Percentiles rank a stretch among this genome's conserved stretches.
Evolutionary conservation across 768 basidiomycete species (phyloP).

Genomic region (Boletus eberwhitei): DNA sequence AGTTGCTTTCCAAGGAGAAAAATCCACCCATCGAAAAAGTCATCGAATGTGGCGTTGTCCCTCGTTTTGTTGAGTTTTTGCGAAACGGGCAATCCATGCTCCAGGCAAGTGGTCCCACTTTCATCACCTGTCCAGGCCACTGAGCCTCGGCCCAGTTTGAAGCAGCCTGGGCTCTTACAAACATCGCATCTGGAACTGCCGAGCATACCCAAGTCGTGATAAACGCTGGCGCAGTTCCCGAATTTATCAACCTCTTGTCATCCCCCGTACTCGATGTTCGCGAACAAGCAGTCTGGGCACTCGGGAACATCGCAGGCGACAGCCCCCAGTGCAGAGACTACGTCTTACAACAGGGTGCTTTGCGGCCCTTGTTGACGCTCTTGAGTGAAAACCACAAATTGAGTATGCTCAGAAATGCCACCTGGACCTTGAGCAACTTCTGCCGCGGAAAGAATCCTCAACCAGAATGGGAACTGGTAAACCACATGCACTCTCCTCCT

Average conservation of each 20-base stretch:
- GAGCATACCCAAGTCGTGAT: slow-evolving; percentile 99
- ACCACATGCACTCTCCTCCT: slow-evolving; percentile 26
- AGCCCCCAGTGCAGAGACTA: slow-evolving; percentile 97
- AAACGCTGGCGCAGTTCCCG: slow-evolving; percentile 88
- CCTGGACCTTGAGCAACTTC: slow-evolving; percentile 99
- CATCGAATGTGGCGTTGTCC: slow-evolving; percentile 95
- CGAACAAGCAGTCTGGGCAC: slow-evolving; percentile 99
- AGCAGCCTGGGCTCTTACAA: slow-evolving; percentile 96
- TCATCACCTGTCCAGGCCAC: slow-evolving; percentile 5
- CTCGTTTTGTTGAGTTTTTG: slow-evolving; percentile 95
- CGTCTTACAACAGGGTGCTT: slow-evolving; percentile 88
- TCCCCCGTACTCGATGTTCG: slow-evolving; percentile 95
- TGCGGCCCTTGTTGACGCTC: slow-evolving; percentile 85
- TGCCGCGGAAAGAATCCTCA: slow-evolving; percentile 98
- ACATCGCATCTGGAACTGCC: slow-evolving; percentile 97
- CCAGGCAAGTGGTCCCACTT: slow-evolving; percentile 48
- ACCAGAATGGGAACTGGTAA: slow-evolving; percentile 94
- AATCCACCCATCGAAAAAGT: slow-evolving; percentile 99
- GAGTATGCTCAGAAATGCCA: slow-evolving; percentile 97
- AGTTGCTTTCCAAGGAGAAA: slow-evolving; percentile 98
- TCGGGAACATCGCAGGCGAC: slow-evolving; percentile 99
- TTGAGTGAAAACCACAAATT: slow-evolving; percentile 97
- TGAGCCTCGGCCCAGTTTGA: slow-evolving; percentile 63
- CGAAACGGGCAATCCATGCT: slow-evolving; percentile 77
- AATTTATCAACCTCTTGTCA: slow-evolving; percentile 94